These are phyloP conservation scores for Cymbopogon flexuosus DNA, from an alignment of 202 grass and related monocot genomes.

Conservation along the genomic window DNA sequence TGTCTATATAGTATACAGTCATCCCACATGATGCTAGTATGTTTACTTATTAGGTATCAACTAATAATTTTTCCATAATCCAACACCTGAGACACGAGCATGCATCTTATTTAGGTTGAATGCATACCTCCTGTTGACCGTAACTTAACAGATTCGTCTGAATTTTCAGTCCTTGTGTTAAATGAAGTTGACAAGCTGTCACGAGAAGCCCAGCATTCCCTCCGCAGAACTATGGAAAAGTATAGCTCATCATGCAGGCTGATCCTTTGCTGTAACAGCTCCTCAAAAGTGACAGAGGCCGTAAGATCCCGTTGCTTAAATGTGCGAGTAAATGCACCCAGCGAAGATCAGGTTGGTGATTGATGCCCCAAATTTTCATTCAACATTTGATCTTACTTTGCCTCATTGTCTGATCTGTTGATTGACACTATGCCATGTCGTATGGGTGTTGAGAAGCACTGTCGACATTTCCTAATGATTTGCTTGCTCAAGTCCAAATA, in stretches of 20 bases:
- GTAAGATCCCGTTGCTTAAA: slow-evolving; percentile 92
- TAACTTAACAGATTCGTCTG: neutral
- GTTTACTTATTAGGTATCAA: neutral
- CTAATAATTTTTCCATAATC: neutral
- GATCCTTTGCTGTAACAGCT: slow-evolving; percentile 95
- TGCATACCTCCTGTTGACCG: neutral
- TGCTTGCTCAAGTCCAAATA: neutral
- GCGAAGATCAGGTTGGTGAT: slow-evolving; percentile 72
- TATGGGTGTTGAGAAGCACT: neutral
- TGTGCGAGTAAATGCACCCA: slow-evolving; percentile 78
- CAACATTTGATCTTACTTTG: neutral
- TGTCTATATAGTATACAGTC: neutral
- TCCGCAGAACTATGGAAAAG: slow-evolving; percentile 97
- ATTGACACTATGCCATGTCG: neutral
- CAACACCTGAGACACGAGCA: neutral
- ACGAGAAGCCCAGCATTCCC: slow-evolving; percentile 94
- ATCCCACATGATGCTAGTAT: neutral
- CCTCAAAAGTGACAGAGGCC: slow-evolving; percentile 97
- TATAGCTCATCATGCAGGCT: slow-evolving; percentile 89
- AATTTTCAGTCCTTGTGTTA: slow-evolving; percentile 71
- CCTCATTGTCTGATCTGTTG: neutral
- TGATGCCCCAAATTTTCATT: neutral
- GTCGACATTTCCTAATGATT: neutral
- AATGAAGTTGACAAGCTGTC: slow-evolving; percentile 99
- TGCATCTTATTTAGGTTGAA: neutral